Base-by-base conservation (phyloP, 257 asterid species). In the Avicennia marina region DNA sequence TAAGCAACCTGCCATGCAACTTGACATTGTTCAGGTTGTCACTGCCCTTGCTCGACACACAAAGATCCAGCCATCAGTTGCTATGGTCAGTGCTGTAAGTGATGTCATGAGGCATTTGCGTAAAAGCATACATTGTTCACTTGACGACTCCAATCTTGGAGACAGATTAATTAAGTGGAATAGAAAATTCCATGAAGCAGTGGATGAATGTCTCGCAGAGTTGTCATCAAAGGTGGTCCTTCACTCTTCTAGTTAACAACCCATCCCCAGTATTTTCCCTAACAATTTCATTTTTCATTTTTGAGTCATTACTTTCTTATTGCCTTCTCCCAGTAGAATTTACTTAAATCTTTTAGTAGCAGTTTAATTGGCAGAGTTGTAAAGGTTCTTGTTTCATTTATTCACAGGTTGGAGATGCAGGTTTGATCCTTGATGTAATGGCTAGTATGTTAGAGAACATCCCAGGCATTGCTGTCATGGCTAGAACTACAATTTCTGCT, bases 391-490 rank as follows among this genome's bases (percentile, higher is more conserved):
- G 45, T 67, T 72, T 47, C 56, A 21, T 65, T 39, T 66, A 33
- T 66, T 20, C 46, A 57, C 84, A 91, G 98, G 90, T 86, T 56
- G 99, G 96, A 65, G 99, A 93, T 79, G 95, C 99, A 19, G 97
- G 97, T 39, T 78, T 81, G 29, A 86, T 93, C 63, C 94, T 93
- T 61, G 99, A 89, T 70, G 94, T 86, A 19, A 86, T 93, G 97
- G 95, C 99, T 51, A 72, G 71, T 56, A 82, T 84, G 95, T 71
- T 93, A 53, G 99, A 93, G 73, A 88, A 86, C 74, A 78, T 89
- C 67, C 84, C 99, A 17, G 84, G 80, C 69, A 60, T 79, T 53
- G 69, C 85, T 4, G 75, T 84, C 47, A 62, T 84, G 38, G 90
- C 97, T 39, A 77, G 97, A 79, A 79, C 94, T 9, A 89, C 90